Conservation (phyloP, 192 early-diverging fungal species). For the Lobosporangium transversale region DNA sequence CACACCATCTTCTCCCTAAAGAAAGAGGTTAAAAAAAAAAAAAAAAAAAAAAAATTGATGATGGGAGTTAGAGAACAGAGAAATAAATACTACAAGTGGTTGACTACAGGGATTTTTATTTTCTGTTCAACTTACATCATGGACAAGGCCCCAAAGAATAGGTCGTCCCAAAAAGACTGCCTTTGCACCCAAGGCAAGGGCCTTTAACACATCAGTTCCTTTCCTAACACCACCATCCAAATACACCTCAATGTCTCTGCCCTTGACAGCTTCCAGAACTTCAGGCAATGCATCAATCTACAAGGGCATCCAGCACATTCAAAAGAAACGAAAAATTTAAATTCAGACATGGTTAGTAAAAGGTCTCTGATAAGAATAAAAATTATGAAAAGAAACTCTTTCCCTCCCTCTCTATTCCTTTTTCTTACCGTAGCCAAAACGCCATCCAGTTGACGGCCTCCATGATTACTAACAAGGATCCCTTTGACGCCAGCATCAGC, state of each 20-base stretch:
- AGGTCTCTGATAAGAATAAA: neutral
- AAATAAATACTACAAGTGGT: too few species aligned
- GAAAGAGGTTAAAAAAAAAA: too few species aligned
- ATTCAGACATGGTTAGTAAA: neutral
- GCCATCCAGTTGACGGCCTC: conserved; percentile 94
- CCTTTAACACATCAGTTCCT: conserved; percentile 96
- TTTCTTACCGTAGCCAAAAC: conserved; percentile 67
- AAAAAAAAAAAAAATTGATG: neutral
- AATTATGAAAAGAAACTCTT: too few species aligned
- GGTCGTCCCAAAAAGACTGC: conserved; percentile 91
- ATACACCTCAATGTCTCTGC: conserved; percentile 82
- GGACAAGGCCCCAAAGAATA: conserved; percentile 57
- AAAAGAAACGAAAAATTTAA: neutral
- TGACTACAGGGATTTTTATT: too few species aligned
- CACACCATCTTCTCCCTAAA: conserved; percentile 90
- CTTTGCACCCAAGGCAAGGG: conserved; percentile 92
- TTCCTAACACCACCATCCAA: conserved; percentile 94
- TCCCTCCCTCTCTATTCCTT: too few species aligned
- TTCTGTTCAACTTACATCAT: conserved; percentile 58
- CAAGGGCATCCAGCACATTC: too few species aligned
- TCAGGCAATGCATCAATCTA: conserved; percentile 84
- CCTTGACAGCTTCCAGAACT: conserved; percentile 79
- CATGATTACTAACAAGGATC: conserved; percentile 95
- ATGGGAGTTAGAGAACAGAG: conserved; percentile 58
- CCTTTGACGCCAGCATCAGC: conserved; percentile 81